Conservation (phyloP, 192 early-diverging fungal species). For the Nowakowskiella sp. region DNA sequence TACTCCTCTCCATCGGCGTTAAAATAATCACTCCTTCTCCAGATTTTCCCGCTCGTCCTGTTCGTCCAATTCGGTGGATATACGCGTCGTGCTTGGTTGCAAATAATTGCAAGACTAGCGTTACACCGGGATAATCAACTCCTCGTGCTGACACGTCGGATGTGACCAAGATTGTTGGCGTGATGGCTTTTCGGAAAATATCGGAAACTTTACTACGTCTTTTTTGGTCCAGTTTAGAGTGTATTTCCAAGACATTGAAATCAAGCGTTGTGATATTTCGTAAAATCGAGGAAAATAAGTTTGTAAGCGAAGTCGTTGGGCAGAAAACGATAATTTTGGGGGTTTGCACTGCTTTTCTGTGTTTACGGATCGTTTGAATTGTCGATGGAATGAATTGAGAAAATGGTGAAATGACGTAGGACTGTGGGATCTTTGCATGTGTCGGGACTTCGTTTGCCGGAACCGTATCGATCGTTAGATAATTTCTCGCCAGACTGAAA, state of each 20-base stretch:
- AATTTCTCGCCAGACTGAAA: constrained; percentile 51
- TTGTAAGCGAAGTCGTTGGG: constrained; percentile 66
- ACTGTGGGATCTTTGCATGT: constrained; percentile 72
- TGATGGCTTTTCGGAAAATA: constrained; percentile 58
- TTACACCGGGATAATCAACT: constrained; percentile 92
- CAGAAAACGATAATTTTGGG: constrained; percentile 87
- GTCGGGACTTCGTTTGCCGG: constrained; percentile 78
- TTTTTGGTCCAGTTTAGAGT: constrained; percentile 71
- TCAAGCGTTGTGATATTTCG: constrained; percentile 30
- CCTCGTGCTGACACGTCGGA: constrained; percentile 96
- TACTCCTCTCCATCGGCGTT: constrained; percentile 67
- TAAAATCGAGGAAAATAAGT: constrained; percentile 57
- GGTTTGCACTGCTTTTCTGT: constrained; percentile 44
- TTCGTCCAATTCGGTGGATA: constrained; percentile 92
- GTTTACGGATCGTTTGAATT: constrained; percentile 55
- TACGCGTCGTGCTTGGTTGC: constrained; percentile 80
- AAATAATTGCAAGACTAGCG: constrained; percentile 78
- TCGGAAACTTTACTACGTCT: constrained; percentile 64
- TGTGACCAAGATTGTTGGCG: constrained; percentile 75
- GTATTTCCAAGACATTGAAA: constrained; percentile 51
- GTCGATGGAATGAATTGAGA: constrained; percentile 54
- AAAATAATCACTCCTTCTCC: constrained; percentile 82
- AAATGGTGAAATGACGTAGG: constrained; percentile 57
- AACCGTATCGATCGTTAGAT: constrained; percentile 73
- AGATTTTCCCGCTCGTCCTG: constrained; percentile 86